Evolutionary conservation across 108 stramenopile species (phyloP), one percentile per base, ranked within the genome.

Genomic region (Craspedostauros australis): DNA sequence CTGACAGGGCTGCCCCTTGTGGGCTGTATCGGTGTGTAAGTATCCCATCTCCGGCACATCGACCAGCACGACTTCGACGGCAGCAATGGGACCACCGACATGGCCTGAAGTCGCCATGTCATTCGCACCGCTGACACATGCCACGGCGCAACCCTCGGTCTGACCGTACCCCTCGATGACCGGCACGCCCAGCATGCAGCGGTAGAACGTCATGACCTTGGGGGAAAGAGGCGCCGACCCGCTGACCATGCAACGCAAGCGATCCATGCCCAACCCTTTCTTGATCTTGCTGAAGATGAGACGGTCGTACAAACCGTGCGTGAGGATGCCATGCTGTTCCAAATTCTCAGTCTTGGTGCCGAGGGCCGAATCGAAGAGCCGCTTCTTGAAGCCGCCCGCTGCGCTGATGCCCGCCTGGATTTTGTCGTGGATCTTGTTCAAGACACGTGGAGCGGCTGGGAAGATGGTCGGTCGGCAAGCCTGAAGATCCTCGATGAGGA

Each of bases 21-120:
- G 92, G 7, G 69, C 60, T 0, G 75, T 89, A 62, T 94, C 91
- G 9, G 92, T 93, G 54, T 73, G 71, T 21, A 70, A 55, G 72
- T 96, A 96, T 37, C 94, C 97, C 96, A 98, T 96, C 38, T 96
- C 97, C 1, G 89, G 85, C 25, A 97, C 96, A 60, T 95, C 82
- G 36, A 76, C 74, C 49, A 98, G 74, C 12, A 82, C 79, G 44
- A 96, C 73, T 63, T 96, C 95, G 15, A 54, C 61, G 56, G 80
- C 79, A 40, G 80, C 79, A 39, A 66, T 67, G 9, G 95, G 95
- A 24, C 80, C 86, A 25, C 97, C 97, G 0, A 98, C 97, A 77
- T 98, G 95, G 9, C 97, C 97, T 8, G 73, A 68, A 28, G 88
- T 94, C 15, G 55, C 38, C 54, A 86, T 72, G 57, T 96, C 95